Evolutionary conservation across 2,329 filamentous ascomycete genomes (phyloP).

Genomic region (Emergomyces pasteurianus): DNA sequence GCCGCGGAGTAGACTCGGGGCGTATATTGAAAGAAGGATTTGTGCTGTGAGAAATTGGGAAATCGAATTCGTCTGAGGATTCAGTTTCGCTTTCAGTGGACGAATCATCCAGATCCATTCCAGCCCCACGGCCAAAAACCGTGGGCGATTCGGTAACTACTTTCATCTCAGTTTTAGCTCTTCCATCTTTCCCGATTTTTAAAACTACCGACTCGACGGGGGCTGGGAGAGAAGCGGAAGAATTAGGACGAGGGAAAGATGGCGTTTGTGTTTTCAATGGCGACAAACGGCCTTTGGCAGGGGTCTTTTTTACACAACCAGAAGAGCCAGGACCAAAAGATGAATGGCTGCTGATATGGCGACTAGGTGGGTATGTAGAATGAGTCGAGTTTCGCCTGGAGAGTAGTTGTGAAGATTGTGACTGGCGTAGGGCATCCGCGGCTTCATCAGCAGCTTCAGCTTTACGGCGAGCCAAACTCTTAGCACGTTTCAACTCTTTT

Average conservation of each 20-base stretch:
- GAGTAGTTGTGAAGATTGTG: constrained; percentile 19
- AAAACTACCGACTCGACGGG: constrained; percentile 34
- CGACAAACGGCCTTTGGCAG: constrained; percentile 32
- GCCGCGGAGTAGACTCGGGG: constrained; percentile 18
- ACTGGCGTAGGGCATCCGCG: constrained; percentile 18
- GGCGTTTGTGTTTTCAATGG: constrained; percentile 28
- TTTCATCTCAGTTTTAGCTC: constrained; percentile 36
- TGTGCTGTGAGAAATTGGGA: constrained; percentile 24
- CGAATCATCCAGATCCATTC: constrained; percentile 34
- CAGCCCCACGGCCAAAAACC: constrained; percentile 17
- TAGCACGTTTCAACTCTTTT: constrained; percentile 25
- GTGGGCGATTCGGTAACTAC: constrained; percentile 19
- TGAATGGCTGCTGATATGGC: constrained; percentile 19
- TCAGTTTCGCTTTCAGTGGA: constrained; percentile 32
- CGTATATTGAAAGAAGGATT: constrained; percentile 29
- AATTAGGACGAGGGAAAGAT: constrained; percentile 22
- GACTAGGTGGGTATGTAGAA: constrained; percentile 17
- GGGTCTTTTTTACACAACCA: constrained; percentile 29
- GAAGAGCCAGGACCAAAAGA: constrained; percentile 16
- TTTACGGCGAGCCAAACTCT: constrained; percentile 18
- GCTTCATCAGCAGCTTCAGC: constrained; percentile 18
- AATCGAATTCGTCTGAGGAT: constrained; percentile 27
- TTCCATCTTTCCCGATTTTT: constrained; percentile 37
- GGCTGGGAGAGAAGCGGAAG: constrained; percentile 18
- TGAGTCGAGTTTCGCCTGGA: constrained; percentile 32